Base-by-base conservation (phyloP, 2,329 filamentous ascomycete genomes). In the Apiospora aurea region DNA sequence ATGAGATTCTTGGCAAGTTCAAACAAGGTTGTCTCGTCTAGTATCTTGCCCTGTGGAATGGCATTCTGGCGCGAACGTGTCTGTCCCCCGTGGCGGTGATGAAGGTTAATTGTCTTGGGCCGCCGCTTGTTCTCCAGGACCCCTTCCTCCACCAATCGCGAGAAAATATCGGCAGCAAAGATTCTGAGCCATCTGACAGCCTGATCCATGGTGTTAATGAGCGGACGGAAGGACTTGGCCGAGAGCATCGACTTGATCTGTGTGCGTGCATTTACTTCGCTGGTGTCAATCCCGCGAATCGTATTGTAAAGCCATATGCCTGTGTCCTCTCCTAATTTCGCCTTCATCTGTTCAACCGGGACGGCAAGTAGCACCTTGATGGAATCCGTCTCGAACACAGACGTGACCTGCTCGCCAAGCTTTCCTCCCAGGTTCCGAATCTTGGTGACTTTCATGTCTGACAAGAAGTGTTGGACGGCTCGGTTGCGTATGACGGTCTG, bases 161-260 rank as follows among this genome's bases (percentile, higher is more conserved):
- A 92, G 82, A 93, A 96, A 69, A 99, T 97, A 80, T 99, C 96
- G 0, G 94, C 94, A 5, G 89, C 91, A 80, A 98, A 98, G 71
- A 99, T 98, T 14, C 92, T 88, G 51, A 99, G 85, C 96, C 96
- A 99, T 73, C 91, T 91, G 34, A 89, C 85, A 0, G 92, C 96
- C 80, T 97, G 94, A 29, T 96, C 94, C 24, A 89, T 84, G 2
- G 87, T 92, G 76, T 91, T 93, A 79, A 98, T 96, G 71, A 88
- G 90, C 0, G 96, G 96, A 38, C 94, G 88, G 78, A 99, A 99
- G 0, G 95, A 97, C 80, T 99, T 99, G 26, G 96, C 95, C 1
- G 95, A 98, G 18, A 98, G 86, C 95, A 99, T 98, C 21, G 93
- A 96, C 81, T 98, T 98, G 84, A 98, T 97, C 78, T 96, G 94